Evolutionary conservation across 768 basidiomycete species (phyloP).

Genomic region (Agaricus bisporus): DNA sequence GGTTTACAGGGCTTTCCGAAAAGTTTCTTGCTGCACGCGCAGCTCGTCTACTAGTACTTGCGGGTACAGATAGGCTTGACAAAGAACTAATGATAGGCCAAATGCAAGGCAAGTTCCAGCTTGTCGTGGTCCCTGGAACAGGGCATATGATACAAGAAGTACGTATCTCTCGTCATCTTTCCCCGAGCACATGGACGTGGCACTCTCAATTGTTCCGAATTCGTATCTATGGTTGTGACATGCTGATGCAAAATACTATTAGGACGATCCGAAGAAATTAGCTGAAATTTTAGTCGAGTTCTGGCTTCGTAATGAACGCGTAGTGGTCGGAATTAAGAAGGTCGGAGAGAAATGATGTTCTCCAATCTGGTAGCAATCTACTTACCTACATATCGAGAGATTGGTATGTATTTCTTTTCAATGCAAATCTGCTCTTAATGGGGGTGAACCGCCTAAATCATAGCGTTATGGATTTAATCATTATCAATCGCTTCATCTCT

Average conservation of each 20-base stretch:
- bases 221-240: no score
- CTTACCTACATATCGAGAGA: background rate
- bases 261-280: conserved; percentile 83
- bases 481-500: no score
- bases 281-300: conserved; percentile 84
- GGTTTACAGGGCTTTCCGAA: conserved; percentile 83
- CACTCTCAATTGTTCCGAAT: no score
- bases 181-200: conserved; percentile 4
- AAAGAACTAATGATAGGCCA: conserved; percentile 93
- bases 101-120: conserved; percentile 96
- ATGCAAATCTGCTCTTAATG: background rate
- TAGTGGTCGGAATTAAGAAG: conserved; percentile 54
- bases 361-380: background rate
- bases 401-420: background rate
- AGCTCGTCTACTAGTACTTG: conserved; percentile 84
- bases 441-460: background rate
- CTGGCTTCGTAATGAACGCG: conserved; percentile 83
- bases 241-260: background rate
- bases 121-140: conserved; percentile 78
- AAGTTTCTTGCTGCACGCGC: conserved; percentile 73
- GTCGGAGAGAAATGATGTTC: conserved; percentile 37
- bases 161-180: conserved; percentile 15
- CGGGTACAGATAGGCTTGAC: conserved; percentile 90
- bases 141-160: conserved; percentile 97
- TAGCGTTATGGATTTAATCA: background rate